Conservation (phyloP, 805 yeast genomes). For the Blastobotrys attinorum region DNA sequence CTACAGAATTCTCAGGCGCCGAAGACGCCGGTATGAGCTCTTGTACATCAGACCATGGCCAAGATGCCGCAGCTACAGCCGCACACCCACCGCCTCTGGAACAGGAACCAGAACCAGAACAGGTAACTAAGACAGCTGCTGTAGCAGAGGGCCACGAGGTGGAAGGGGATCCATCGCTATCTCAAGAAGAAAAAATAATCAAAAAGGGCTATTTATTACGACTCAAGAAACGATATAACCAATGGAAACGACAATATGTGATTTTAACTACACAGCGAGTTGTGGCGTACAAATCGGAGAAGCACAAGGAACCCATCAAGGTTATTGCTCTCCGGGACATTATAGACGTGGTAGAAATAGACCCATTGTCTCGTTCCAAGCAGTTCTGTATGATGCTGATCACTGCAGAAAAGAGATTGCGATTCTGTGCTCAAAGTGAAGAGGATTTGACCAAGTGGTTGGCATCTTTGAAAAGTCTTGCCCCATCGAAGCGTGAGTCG, state of each 20-base stretch:
- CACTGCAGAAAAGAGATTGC: conserved; percentile 37
- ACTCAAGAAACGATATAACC: conserved; percentile 37
- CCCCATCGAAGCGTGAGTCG: too few species aligned
- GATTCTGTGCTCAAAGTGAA: conserved; percentile 39
- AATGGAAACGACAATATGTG: conserved; percentile 41
- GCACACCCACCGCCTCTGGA: too few species aligned
- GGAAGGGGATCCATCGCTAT: too few species aligned
- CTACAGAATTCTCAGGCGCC: background rate
- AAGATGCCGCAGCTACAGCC: background rate
- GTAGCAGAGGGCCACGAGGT: background rate
- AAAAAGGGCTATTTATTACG: conserved; percentile 37
- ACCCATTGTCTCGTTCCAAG: conserved; percentile 37
- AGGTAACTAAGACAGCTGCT: background rate
- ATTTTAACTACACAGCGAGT: conserved; percentile 36
- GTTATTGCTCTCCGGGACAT: conserved; percentile 7
- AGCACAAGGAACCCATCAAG: conserved; percentile 14
- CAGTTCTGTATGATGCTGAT: conserved; percentile 41
- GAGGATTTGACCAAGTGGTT: conserved; percentile 44
- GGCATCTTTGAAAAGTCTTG: conserved; percentile 33
- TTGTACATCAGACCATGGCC: background rate
- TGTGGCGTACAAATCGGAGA: conserved; percentile 33
- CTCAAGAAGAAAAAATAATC: conserved; percentile 31
- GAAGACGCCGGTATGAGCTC: background rate
- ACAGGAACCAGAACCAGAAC: too few species aligned
- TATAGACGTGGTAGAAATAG: conserved; percentile 39